phyloP scores from a whole-genome alignment of 2,329 filamentous ascomycete genomes.

The Neofusicoccum sp. region DNA sequence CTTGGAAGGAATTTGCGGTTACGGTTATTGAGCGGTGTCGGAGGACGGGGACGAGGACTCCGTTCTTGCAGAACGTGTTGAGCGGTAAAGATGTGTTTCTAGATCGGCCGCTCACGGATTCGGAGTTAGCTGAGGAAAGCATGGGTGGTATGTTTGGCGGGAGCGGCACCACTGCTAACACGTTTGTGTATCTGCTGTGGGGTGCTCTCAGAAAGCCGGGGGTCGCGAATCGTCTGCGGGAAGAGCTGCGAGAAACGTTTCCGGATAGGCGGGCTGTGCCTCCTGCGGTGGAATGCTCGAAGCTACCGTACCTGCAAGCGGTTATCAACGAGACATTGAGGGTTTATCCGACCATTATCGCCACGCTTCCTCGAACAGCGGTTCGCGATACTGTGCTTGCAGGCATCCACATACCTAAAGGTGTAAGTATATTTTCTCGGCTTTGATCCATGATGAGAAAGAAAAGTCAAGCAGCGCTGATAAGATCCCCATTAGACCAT shows the following conservation, averaged over 20 bases:
- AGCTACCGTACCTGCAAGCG: slow-evolving; percentile 14
- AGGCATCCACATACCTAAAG: background rate
- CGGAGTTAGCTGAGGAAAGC: slow-evolving; percentile 13
- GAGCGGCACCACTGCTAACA: slow-evolving; percentile 17
- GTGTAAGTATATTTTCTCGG: background rate
- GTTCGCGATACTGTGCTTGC: background rate
- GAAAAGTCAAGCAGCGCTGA: background rate
- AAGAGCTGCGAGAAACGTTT: background rate
- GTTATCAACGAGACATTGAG: slow-evolving; percentile 20
- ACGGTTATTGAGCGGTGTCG: background rate
- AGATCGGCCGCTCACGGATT: background rate
- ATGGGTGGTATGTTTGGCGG: slow-evolving; percentile 16
- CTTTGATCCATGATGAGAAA: too few relatives aligned
- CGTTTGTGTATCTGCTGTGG: slow-evolving; percentile 14
- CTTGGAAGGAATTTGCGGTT: background rate
- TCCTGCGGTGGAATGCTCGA: background rate
- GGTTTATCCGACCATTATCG: slow-evolving; percentile 17
- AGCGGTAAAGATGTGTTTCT: background rate
- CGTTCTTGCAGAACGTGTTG: background rate
- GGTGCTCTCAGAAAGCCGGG: background rate
- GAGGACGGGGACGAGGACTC: background rate
- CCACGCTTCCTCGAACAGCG: slow-evolving; percentile 5
- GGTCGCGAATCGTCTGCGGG: background rate
- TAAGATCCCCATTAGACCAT: background rate
- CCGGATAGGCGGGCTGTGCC: background rate